Evolutionary conservation across 495 filamentous ascomycete species (phyloP), one percentile per base, ranked within the genome.

Genomic region (Lasiosphaeriaceae sp.): DNA sequence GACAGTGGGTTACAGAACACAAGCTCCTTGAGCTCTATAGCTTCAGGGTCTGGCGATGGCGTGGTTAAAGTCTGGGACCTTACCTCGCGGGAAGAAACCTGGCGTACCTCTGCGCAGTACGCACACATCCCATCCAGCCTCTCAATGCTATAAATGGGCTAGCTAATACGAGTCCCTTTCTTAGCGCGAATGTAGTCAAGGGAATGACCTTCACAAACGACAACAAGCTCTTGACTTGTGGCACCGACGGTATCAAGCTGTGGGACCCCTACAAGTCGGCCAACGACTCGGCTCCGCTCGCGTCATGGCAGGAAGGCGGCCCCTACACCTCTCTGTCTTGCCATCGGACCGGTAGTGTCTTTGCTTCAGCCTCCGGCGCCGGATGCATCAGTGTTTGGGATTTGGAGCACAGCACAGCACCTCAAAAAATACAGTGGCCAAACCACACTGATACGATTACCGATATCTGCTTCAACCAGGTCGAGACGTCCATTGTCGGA

Each of bases 61-160:
- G 83, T 96, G 14, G 80, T 97, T 43, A 98, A 97, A 68, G 89
- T 96, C 43, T 98, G 95, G 94, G 86, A 94, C 70, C 74, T 98
- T 54, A 82, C 87, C 3, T 88, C 81, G 24, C 77, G 86, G 43
- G 87, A 89, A 29, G 90, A 97, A 63, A 76, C 88, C 16, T 95
- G 90, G 85, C 80, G 89, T 34, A 85, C 84, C 0, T 83, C 88
- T 57, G 94, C 90, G 2, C 90, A 94, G 86, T 64, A 59, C 54
- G 60, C 9, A 12, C 7, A 41, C 12, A 0, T 8, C 4, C n/a
- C 1, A 1, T 3, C 29, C 16, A n/a, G n/a, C n/a, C n/a, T n/a
- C n/a, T n/a, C n/a, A n/a, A n/a, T 50, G 11, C 20, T 6, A 2
- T 11, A 37, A 8, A 11, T 12, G 3, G 2, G 3, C n/a, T 26